Evolutionary conservation across 176 grass and related monocot genomes (phyloP), one percentile per base, ranked within the genome.

Genomic region (Microstegium vimineum): DNA sequence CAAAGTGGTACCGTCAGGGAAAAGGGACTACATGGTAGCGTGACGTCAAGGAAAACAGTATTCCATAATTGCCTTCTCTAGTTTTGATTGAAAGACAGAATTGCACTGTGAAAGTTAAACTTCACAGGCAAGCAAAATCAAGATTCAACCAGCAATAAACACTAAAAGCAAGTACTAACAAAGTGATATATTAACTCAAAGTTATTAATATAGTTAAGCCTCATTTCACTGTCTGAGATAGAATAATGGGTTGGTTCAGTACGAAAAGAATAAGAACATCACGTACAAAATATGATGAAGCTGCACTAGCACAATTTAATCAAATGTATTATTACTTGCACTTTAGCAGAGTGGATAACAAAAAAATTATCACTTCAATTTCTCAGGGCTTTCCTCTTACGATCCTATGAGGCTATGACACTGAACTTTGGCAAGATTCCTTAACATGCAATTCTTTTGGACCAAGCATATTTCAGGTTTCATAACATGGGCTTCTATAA

Each of bases 71-170:
- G 41, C 5, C 16, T 34, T 59, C 22, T 49, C 38, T 26, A 69
- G 47, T 79, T 62, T 74, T 66, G 38, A 85, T 81, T 76, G 6
- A 12, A 89, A 33, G 38, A 46, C 0, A 81, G 79, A 73, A 74
- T 59, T 62, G 52, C 20, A 45, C 13, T 26, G 41, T 15, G 31
- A 60, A 77, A 71, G 40, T 73, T 42, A 71, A 80, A 71, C 82
- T 81, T 89, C 30, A 25, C 36, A 82, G 66, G 60, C 56, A 89
- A 85, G 78, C 64, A 85, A 83, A 46, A 37, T 37, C 6, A 76
- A 77, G 36, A 69, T 76, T 54, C 13, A 62, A 81, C 63, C 13
- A 69, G 63, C 28, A 33, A 81, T 76, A 70, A 79, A 49, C 38
- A 64, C 16, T 6, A 70, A 42, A 33, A 34, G 23, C 25, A 83